Percentiles rank a stretch among this genome's conserved stretches.
phyloP scores from a whole-genome alignment of 129 eudicot genomes.

The Pulicaria dysenterica region DNA sequence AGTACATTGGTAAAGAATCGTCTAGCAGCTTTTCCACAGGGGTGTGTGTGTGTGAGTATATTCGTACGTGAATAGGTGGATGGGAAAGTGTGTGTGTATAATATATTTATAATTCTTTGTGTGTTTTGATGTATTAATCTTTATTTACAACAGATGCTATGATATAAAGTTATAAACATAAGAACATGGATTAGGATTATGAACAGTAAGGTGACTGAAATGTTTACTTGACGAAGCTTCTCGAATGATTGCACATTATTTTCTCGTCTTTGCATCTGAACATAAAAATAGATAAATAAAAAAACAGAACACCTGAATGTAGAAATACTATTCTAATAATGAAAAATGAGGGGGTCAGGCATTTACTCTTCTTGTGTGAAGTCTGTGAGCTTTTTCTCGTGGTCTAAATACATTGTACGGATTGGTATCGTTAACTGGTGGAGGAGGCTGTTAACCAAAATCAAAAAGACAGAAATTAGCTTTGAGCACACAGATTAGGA shows the following conservation, averaged over 20 bases:
- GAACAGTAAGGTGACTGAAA: background rate
- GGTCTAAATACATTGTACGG: conserved; percentile 99
- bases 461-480: background rate
- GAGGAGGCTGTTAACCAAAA: conserved; percentile 73
- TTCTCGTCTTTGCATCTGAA: conserved; percentile 97
- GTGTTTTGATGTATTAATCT: background rate
- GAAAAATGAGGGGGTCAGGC: background rate
- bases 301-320: too few relatives aligned
- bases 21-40: too few relatives aligned
- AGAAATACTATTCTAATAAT: background rate
- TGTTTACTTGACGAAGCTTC: conserved; percentile 91
- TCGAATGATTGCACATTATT: conserved; percentile 97
- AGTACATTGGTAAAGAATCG: background rate
- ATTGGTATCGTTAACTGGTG: conserved; percentile 92
- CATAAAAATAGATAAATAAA: conserved; percentile 12
- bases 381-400: conserved; percentile 93
- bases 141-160: background rate
- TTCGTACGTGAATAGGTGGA: too few relatives aligned
- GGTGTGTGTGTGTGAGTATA: too few relatives aligned
- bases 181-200: conserved; percentile 7
- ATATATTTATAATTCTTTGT: background rate
- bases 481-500: background rate
- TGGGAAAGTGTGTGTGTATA: too few relatives aligned
- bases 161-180: background rate
- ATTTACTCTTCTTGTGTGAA: conserved; percentile 91